A percentile compares a stretch with the other conserved stretches of the same genome.
Evolutionary conservation across 2,329 filamentous ascomycete genomes (phyloP).

Genomic region (Aspergillus persii): DNA sequence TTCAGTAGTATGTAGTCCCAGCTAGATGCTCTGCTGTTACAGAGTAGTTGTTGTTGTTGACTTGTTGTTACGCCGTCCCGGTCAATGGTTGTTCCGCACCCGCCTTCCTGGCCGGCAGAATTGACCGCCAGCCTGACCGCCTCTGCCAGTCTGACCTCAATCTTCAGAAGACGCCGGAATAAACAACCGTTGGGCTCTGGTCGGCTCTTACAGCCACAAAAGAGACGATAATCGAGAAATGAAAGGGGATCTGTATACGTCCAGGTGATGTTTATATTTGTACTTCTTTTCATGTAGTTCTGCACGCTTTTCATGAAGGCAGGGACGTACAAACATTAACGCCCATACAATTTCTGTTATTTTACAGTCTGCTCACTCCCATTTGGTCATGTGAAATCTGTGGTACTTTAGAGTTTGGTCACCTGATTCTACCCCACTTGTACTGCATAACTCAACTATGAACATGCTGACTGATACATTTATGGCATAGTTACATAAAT

Average conservation of each 20-base stretch:
- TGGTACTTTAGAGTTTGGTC: neutral
- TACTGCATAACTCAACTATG: neutral
- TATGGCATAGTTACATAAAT: neutral
- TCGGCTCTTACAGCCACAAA: neutral
- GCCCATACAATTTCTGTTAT: neutral
- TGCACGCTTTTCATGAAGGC: neutral
- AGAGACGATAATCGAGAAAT: neutral
- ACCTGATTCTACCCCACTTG: neutral
- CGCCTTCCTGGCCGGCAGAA: neutral
- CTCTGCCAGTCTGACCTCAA: neutral
- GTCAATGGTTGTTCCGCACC: neutral
- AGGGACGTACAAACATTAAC: neutral
- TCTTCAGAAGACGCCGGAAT: neutral
- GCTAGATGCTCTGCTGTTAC: no score
- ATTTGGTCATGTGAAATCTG: neutral
- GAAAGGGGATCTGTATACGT: neutral
- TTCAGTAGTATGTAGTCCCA: no score
- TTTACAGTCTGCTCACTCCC: no score
- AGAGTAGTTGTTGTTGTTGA: no score
- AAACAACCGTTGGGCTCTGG: no score
- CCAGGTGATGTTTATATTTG: no score
- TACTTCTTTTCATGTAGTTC: neutral
- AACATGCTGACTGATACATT: no score
- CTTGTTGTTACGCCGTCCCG: no score
- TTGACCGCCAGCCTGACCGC: neutral